Evolutionary conservation across 208 protist species (phyloP), one percentile per base, ranked within the genome.

Genomic region (Leishmania arabica): DNA sequence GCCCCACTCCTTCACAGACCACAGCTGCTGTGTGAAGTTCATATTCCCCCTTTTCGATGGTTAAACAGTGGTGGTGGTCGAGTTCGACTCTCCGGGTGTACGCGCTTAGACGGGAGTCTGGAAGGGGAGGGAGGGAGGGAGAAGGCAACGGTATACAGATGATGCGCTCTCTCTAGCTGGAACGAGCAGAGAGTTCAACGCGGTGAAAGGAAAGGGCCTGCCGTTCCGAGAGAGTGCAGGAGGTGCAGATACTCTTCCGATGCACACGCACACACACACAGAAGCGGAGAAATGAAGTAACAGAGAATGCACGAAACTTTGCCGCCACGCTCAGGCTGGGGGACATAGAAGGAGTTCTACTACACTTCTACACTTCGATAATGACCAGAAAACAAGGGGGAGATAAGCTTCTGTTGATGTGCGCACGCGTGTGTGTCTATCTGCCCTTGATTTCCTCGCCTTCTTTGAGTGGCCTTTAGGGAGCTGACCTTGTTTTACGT

Each of bases 1-100:
- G n/a, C 92, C 80, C 88, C 93, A 89, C 82, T 98, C 95, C 75
- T 92, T 90, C 62, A 89, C 92, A 9, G 88, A 82, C 88, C 89
- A 93, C 49, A 93, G 81, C 72, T 93, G 86, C 77, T 93, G 87
- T 8, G 90, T 91, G 74, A 93, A 84, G 75, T 93, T 91, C 82
- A 93, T 66, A 93, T 66, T n/a, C n/a, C 27, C 37, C 9, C 17
- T 8, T 15, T 47, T 47, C 34, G 17, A 42, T 40, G 37, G 9
- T 47, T 5, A 45, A 27, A 11, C 19, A 37, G 65, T 17, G 21
- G 15, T 40, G 2, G 37, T 45, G 6, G 37, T 45, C 4, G 37
- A 40, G 34, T 5, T 70, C 37, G 34, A 70, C 65, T 45, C 37
- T 47, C 17, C 37, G 34, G 65, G 31, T 76, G 51, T 31, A 34